phyloP scores from a whole-genome alignment of 1,284 basidiomycete genomes.

The Coniferiporia weirii region DNA sequence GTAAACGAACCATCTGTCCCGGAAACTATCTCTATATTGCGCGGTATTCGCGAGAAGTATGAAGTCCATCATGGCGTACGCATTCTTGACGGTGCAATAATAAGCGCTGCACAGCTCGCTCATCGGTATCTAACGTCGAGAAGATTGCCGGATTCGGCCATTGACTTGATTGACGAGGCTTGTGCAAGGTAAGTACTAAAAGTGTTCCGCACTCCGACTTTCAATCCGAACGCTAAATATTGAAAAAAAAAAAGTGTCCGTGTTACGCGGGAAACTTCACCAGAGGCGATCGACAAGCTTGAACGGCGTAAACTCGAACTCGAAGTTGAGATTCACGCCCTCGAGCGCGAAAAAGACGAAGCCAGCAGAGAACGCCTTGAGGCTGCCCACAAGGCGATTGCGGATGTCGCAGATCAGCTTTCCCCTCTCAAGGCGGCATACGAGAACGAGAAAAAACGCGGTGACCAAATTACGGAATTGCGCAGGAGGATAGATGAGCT shows the following conservation, averaged over 20 bases:
- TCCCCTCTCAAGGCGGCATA: constrained; percentile 84
- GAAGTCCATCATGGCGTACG: constrained; percentile 87
- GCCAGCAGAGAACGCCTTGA: constrained; percentile 87
- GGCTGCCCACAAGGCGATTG: constrained; percentile 73
- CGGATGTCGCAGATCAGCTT: constrained; percentile 87
- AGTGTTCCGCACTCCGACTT: background rate
- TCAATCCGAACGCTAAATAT: constrained; percentile 24
- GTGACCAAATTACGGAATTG: constrained; percentile 80
- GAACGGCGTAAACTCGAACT: constrained; percentile 90
- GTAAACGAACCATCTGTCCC: constrained; percentile 90
- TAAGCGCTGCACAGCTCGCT: constrained; percentile 88
- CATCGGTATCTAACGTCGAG: constrained; percentile 90
- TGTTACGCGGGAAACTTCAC: constrained; percentile 91
- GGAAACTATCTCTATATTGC: constrained; percentile 91
- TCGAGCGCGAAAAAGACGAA: constrained; percentile 90
- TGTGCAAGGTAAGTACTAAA: constrained; percentile 62
- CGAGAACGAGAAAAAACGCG: constrained; percentile 84
- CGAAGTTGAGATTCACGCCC: constrained; percentile 93
- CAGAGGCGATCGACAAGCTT: constrained; percentile 93
- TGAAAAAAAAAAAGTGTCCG: constrained; percentile 56
- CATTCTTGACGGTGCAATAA: constrained; percentile 87
- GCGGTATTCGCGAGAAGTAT: constrained; percentile 82
- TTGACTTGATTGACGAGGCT: constrained; percentile 92
- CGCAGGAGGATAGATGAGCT: constrained; percentile 89
- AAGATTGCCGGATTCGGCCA: constrained; percentile 85